phyloP scores from a whole-genome alignment of 2,329 filamentous ascomycete genomes.

The Pseudogymnoascus sp. region DNA sequence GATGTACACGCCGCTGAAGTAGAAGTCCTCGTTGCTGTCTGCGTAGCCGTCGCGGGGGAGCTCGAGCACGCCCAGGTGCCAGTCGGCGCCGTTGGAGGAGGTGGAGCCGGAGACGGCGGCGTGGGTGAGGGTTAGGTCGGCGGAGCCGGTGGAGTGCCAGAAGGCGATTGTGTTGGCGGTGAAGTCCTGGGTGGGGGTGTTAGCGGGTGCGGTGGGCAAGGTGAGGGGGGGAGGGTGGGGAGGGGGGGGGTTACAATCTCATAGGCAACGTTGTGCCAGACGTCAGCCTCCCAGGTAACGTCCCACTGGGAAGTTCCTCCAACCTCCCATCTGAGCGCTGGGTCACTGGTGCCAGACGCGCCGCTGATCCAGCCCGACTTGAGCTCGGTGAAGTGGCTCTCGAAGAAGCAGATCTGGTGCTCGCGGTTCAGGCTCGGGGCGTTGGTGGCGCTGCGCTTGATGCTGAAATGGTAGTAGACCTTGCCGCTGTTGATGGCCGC shows the following conservation, averaged over 20 bases:
- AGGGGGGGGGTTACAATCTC: slow-evolving; percentile 41
- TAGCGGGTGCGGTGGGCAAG: background rate
- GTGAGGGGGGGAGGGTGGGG: background rate
- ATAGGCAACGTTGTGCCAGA: slow-evolving; percentile 71
- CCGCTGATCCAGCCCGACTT: slow-evolving; percentile 57
- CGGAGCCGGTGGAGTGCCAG: slow-evolving; percentile 59
- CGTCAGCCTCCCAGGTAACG: slow-evolving; percentile 48
- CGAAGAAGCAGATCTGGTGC: slow-evolving; percentile 57
- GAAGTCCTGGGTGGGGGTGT: slow-evolving; percentile 42
- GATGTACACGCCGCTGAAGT: slow-evolving; percentile 63
- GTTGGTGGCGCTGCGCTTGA: slow-evolving; percentile 51
- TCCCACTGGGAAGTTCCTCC: slow-evolving; percentile 54
- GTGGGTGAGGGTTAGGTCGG: slow-evolving; percentile 48
- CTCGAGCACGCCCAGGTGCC: slow-evolving; percentile 63
- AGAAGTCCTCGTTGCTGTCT: slow-evolving; percentile 55
- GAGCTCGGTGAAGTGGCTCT: slow-evolving; percentile 67
- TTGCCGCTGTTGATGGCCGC: slow-evolving; percentile 55
- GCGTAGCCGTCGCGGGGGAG: slow-evolving; percentile 48
- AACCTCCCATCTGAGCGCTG: slow-evolving; percentile 58
- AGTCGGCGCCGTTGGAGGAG: slow-evolving; percentile 60
- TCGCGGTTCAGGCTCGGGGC: slow-evolving; percentile 53
- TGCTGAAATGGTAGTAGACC: slow-evolving; percentile 63
- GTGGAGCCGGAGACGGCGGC: slow-evolving; percentile 51
- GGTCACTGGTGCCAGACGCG: slow-evolving; percentile 36
- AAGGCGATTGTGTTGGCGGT: slow-evolving; percentile 51